phyloP scores from a whole-genome alignment of 257 asterid genomes.

The Capsicum rhomboideum region DNA sequence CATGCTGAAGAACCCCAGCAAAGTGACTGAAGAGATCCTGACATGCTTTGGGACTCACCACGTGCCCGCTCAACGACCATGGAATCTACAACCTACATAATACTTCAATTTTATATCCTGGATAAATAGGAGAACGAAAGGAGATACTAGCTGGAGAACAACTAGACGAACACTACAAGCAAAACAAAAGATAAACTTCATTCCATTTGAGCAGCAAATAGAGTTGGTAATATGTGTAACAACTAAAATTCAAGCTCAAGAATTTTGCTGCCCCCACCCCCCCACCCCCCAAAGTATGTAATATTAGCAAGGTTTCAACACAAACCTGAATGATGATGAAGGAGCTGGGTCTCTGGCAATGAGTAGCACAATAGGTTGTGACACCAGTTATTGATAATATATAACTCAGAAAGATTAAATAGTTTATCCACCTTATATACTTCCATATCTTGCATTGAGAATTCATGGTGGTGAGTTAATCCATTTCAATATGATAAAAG shows the following conservation, averaged over 20 bases:
- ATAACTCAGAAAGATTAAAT: background rate
- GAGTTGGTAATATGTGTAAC: background rate
- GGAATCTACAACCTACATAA: slow-evolving; percentile 88
- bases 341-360: background rate
- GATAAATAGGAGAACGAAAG: background rate
- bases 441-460: background rate
- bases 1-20: slow-evolving; percentile 99
- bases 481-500: background rate
- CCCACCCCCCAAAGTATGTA: background rate
- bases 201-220: background rate
- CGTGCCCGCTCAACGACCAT: slow-evolving; percentile 99
- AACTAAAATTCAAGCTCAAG: background rate
- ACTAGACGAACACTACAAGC: background rate
- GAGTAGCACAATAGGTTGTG: background rate
- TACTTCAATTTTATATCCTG: slow-evolving; percentile 16
- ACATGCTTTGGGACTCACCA: slow-evolving; percentile 95
- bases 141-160: background rate
- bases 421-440: background rate
- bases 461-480: background rate
- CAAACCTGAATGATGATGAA: background rate
- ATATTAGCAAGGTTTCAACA: background rate
- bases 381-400: background rate
- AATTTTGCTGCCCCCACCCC: background rate
- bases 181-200: background rate
- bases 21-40: slow-evolving; percentile 95